Conservation (phyloP, 139 green algal species). For the Chlamydomonas urium region DNA sequence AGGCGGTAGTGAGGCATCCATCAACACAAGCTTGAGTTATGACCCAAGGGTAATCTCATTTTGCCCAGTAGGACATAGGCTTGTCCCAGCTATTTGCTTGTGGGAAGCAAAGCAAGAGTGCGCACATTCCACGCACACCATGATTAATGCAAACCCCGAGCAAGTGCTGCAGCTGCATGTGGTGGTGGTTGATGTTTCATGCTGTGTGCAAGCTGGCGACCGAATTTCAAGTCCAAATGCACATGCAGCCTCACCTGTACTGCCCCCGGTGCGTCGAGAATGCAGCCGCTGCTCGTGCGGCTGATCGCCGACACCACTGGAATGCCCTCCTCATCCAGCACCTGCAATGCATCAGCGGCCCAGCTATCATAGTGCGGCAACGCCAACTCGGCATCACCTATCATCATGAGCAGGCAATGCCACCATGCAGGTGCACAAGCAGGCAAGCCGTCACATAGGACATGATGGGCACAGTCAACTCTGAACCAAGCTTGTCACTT, state of each 20-base stretch:
- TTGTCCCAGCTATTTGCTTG: not conserved
- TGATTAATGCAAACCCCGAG: not conserved
- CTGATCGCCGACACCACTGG: conserved; percentile 7
- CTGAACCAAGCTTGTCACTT: too few species aligned
- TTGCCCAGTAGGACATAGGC: not conserved
- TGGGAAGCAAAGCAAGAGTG: not conserved
- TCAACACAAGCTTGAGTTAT: too few species aligned
- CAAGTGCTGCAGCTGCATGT: not conserved
- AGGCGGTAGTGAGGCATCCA: too few species aligned
- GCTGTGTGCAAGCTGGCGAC: not conserved
- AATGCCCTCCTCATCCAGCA: conserved; percentile 9
- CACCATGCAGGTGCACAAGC: too few species aligned
- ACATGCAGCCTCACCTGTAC: not conserved
- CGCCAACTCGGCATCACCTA: too few species aligned
- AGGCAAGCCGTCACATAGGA: too few species aligned
- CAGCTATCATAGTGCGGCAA: too few species aligned
- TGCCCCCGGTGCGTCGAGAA: not conserved
- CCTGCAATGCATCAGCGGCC: not conserved
- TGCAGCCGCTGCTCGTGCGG: conserved; percentile 1
- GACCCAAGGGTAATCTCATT: too few species aligned
- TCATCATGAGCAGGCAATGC: too few species aligned
- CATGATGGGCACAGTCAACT: too few species aligned
- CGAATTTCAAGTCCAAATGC: not conserved
- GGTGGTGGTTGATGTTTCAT: not conserved
- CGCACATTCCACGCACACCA: not conserved